Percentiles rank a stretch among this genome's conserved stretches.
Conservation (phyloP, 2,329 filamentous ascomycete genomes). For the Cladophialophora exuberans region DNA sequence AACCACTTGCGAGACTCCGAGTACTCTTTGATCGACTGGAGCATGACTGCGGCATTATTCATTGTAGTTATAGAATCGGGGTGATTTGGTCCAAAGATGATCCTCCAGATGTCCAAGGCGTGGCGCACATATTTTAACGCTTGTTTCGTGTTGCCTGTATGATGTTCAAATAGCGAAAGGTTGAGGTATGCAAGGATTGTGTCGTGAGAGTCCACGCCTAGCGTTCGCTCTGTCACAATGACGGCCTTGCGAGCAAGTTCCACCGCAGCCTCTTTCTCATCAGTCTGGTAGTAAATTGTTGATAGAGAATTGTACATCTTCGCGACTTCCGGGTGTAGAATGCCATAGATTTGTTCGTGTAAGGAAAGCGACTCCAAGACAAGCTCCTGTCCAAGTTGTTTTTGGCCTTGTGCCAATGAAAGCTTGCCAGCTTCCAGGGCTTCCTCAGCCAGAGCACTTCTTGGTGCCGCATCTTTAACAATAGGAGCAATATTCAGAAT, state of each 20-base stretch:
- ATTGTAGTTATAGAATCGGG: constrained; percentile 98
- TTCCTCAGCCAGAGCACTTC: constrained; percentile 90
- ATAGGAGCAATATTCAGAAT: constrained; percentile 91
- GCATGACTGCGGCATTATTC: constrained; percentile 98
- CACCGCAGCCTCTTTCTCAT: constrained; percentile 93
- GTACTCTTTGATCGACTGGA: constrained; percentile 93
- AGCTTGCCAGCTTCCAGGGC: constrained; percentile 94
- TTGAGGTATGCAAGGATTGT: constrained; percentile 96
- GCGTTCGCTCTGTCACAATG: constrained; percentile 90
- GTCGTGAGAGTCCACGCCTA: constrained; percentile 91
- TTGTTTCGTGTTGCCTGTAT: constrained; percentile 82
- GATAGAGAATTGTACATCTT: constrained; percentile 93
- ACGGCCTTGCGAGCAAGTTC: constrained; percentile 96
- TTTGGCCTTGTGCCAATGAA: constrained; percentile 93
- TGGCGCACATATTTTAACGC: constrained; percentile 91
- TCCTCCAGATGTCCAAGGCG: constrained; percentile 92
- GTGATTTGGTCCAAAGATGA: constrained; percentile 91
- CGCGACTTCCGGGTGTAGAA: constrained; percentile 93
- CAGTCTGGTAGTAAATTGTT: constrained; percentile 95
- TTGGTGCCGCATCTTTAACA: constrained; percentile 90
- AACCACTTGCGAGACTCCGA: constrained; percentile 96
- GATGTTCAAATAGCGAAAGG: constrained; percentile 90
- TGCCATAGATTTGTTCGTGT: constrained; percentile 98
- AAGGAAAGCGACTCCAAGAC: constrained; percentile 93
- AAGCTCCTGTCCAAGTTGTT: constrained; percentile 92